A percentile compares a stretch with the other conserved stretches of the same genome.
Conservation (phyloP, 768 basidiomycete species). For the Fomitopsis serialis region DNA sequence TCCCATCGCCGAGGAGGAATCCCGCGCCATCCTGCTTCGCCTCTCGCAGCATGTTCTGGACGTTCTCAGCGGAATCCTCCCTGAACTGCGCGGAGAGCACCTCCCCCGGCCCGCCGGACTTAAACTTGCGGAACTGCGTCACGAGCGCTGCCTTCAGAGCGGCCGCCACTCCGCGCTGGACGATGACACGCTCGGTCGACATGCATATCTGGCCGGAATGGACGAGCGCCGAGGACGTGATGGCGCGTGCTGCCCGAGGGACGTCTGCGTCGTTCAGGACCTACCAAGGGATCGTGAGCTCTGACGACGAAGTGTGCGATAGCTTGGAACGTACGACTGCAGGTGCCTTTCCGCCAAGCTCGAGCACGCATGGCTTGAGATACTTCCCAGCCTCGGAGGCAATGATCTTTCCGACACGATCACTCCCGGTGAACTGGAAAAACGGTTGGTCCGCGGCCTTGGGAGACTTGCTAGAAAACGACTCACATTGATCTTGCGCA, state of each 20-base stretch:
- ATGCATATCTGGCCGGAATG: slow-evolving; percentile 56
- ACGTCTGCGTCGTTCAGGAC: slow-evolving; percentile 50
- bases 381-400: slow-evolving; percentile 50
- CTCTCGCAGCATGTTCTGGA: slow-evolving; percentile 39
- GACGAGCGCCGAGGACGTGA: slow-evolving; percentile 37
- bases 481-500: slow-evolving; percentile 48
- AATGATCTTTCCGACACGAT: slow-evolving; percentile 46
- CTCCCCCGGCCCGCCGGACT: neutral
- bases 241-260: slow-evolving; percentile 44
- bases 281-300: no score
- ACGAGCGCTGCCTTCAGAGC: neutral
- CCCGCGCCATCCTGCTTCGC: slow-evolving; percentile 40
- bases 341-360: slow-evolving; percentile 52
- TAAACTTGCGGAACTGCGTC: neutral
- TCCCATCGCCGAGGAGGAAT: slow-evolving; percentile 39
- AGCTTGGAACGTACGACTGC: slow-evolving; percentile 34
- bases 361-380: slow-evolving; percentile 51
- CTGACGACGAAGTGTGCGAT: no score
- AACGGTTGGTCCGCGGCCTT: neutral
- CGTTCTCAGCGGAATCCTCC: slow-evolving; percentile 35
- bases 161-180: slow-evolving; percentile 23
- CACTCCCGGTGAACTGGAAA: slow-evolving; percentile 49
- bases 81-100: slow-evolving; percentile 1
- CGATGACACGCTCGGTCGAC: slow-evolving; percentile 46
- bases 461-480: neutral